Conservation (phyloP, 176 grass and related monocot genomes). For the Luzula sylvatica region DNA sequence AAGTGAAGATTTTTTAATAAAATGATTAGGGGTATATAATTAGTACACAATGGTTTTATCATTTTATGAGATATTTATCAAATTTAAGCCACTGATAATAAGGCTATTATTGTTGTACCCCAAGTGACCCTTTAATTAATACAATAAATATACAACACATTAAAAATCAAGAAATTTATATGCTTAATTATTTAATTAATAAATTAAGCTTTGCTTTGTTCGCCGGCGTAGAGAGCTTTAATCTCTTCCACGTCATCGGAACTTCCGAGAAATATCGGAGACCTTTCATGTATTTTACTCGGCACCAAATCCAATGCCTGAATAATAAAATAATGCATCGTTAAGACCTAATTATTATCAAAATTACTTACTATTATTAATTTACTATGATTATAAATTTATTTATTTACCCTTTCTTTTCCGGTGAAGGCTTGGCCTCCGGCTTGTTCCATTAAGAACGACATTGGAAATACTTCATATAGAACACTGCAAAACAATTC, state of each 20-base stretch:
- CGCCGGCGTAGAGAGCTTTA: conserved; percentile 69
- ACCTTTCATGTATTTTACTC: conserved; percentile 74
- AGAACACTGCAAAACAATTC: conserved; percentile 45
- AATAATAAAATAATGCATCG: conserved; percentile 6
- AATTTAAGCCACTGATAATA: conserved; percentile 5
- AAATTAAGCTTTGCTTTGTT: conserved; percentile 24
- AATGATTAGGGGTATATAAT: no score
- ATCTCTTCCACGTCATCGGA: conserved; percentile 85
- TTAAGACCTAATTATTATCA: background rate
- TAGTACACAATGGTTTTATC: background rate
- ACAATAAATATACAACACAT: no score
- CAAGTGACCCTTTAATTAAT: background rate
- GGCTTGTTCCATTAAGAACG: conserved; percentile 92
- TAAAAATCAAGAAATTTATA: background rate
- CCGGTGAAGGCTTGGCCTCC: conserved; percentile 94
- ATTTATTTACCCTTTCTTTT: conserved; percentile 62
- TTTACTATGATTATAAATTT: background rate
- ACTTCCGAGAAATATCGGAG: conserved; percentile 87
- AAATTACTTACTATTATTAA: background rate
- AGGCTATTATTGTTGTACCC: background rate
- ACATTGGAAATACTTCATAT: conserved; percentile 99
- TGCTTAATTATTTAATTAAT: background rate
- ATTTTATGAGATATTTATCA: no score
- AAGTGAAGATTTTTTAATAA: no score
- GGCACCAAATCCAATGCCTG: conserved; percentile 89